phyloP scores from a whole-genome alignment of 441 rosid genomes.

The Adansonia grandidieri region DNA sequence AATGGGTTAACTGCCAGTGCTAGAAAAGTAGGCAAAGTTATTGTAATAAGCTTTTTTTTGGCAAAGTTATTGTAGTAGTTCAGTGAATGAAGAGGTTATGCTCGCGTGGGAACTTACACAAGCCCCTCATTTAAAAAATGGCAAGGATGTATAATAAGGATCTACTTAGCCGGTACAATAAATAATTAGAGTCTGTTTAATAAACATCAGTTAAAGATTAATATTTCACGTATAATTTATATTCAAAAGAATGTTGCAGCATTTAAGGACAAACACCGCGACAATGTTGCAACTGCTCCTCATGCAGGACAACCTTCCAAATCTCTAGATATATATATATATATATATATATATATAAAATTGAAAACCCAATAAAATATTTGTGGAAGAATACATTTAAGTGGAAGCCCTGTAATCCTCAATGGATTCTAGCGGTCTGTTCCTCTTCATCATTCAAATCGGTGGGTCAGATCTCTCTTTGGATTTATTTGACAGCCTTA shows the following conservation, averaged over 20 bases:
- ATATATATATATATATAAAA: neutral
- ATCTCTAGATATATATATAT: conserved; percentile 34
- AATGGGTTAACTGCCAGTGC: neutral
- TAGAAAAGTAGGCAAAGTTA: neutral
- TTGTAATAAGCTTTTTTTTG: neutral
- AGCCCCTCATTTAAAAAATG: neutral
- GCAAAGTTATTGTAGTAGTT: neutral
- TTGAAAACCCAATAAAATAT: conserved; percentile 23
- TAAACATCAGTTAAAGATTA: conserved; percentile 4
- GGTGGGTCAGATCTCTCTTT: conserved; percentile 42
- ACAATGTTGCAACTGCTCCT: conserved; percentile 48
- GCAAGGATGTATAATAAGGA: too few species aligned
- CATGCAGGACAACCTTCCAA: conserved; percentile 45
- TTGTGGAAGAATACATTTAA: conserved; percentile 28
- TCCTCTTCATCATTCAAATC: conserved; percentile 47
- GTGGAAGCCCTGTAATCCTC: conserved; percentile 40
- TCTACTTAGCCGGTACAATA: too few species aligned
- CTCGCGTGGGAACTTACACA: conserved; percentile 21
- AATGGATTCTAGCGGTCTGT: conserved; percentile 43
- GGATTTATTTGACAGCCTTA: conserved; percentile 33
- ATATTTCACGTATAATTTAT: conserved; percentile 7
- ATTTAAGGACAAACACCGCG: conserved; percentile 55
- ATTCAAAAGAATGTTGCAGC: conserved; percentile 59
- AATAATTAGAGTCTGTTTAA: too few species aligned
- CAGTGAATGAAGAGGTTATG: conserved; percentile 5